Evolutionary conservation across 805 yeast species (phyloP), one percentile per base, ranked within the genome.

Genomic region (Starmerella kuoi): DNA sequence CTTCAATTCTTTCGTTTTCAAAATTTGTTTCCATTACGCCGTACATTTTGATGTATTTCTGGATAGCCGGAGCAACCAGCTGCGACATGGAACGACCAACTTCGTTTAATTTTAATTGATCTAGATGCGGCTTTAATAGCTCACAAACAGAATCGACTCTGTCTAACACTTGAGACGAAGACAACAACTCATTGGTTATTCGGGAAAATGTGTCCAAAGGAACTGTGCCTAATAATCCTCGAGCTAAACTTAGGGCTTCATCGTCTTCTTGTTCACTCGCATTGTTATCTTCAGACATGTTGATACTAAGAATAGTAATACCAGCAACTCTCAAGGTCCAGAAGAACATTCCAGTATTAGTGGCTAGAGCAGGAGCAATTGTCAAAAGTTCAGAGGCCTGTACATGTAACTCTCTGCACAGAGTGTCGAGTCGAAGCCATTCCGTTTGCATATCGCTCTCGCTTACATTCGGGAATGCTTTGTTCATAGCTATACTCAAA

Each of bases 341-440:
- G 5, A 47, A 39, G 28, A 47, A 38, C 32, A 18, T 11, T 12
- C 44, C 40, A 5, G 19, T 26, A 7, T 21, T 22, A 2, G 40
- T 31, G 3, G 44, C 23, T 3, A 43, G 28, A 14, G 64, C 68
- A 20, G 65, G 50, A n/a, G 61, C 60, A 1, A 80, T 54, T 1
- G 76, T 63, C 30, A 83, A 64, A 0, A 79, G 68, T 53, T 82
- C 91, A 44, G 70, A 68, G 17, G 75, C 66, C 36, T 69, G 68
- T 45, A 72, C 78, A 45, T 70, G 71, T 40, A 81, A 66, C 53
- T 86, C 95, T 42, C 71, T 73, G 55, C 94, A 78, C 21, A 86
- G 64, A 2, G 82, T 68, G 44, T 76, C 79, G 44, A 87, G 70
- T 46, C 78, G 74, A 26, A 71, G 64, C 81, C 94, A 77, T 51